Conservation (phyloP, 306 rosid genomes). For the Ormosia semicastrata region DNA sequence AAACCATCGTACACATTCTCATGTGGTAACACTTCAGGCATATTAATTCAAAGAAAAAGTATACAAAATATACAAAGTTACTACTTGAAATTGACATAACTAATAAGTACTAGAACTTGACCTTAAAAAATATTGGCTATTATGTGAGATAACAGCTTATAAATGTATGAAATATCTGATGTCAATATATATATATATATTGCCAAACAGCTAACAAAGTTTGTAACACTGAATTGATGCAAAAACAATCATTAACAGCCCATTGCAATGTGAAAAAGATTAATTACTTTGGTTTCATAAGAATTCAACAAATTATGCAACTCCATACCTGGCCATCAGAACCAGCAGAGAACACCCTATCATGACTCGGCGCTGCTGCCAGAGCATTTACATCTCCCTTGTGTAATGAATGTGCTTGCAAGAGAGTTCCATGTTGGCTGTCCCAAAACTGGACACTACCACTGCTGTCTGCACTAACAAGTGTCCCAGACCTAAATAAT, state of each 20-base stretch:
- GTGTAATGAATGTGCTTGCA: slow-evolving; percentile 78
- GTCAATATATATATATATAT: not conserved
- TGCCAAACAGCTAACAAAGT: not conserved
- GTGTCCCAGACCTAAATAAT: slow-evolving; percentile 79
- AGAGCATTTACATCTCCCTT: slow-evolving; percentile 85
- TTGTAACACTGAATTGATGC: not conserved
- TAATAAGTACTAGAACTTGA: not conserved
- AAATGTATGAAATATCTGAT: not conserved
- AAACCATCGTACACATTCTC: not conserved
- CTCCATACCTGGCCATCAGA: slow-evolving; percentile 91
- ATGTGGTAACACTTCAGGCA: not conserved
- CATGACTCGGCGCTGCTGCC: slow-evolving; percentile 84
- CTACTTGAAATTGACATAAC: not conserved
- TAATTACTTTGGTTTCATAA: not conserved
- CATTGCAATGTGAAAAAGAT: not conserved
- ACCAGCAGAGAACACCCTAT: slow-evolving; percentile 90
- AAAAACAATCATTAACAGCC: not conserved
- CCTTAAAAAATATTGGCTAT: not conserved
- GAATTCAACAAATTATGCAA: not conserved
- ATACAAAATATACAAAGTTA: not conserved
- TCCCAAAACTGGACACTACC: slow-evolving; percentile 99
- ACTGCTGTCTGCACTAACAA: slow-evolving; percentile 95
- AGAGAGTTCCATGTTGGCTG: slow-evolving; percentile 71
- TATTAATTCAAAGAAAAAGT: not conserved
- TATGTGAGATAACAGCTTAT: not conserved